Evolutionary conservation across 495 filamentous ascomycete species (phyloP).

Genomic region (Pyronema omphalodes): DNA sequence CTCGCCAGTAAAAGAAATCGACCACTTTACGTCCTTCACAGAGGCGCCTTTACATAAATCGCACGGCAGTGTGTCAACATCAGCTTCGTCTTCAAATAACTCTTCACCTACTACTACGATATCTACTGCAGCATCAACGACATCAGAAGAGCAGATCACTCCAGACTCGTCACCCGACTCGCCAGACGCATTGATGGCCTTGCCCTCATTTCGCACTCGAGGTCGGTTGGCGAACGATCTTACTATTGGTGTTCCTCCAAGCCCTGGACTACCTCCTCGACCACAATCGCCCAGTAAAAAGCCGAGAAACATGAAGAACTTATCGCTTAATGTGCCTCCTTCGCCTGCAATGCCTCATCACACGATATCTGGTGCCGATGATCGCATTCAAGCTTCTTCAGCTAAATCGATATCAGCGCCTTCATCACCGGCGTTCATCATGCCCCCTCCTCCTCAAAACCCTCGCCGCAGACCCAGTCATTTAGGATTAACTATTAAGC

Average conservation of each 20-base stretch:
- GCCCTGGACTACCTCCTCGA: constrained; percentile 13
- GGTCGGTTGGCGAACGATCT: constrained; percentile 28
- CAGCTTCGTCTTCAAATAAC: constrained; percentile 68
- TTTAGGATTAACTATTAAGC: constrained; percentile 51
- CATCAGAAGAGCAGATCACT: constrained; percentile 63
- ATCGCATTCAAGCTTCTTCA: constrained; percentile 33
- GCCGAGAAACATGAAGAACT: constrained; percentile 77
- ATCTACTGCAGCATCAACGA: constrained; percentile 80
- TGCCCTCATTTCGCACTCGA: constrained; percentile 36
- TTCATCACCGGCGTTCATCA: constrained; percentile 64
- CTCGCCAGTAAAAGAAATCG: constrained; percentile 16
- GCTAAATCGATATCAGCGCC: constrained; percentile 45
- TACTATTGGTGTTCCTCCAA: constrained; percentile 20
- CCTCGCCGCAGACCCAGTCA: constrained; percentile 58
- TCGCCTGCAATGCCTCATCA: constrained; percentile 20
- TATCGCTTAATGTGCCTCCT: constrained; percentile 68
- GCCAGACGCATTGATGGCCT: constrained; percentile 43
- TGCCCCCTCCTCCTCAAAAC: constrained; percentile 44
- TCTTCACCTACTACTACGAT: constrained; percentile 90
- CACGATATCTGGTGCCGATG: background rate
- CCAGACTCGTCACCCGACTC: constrained; percentile 85
- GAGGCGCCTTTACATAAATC: constrained; percentile 30
- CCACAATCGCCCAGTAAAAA: constrained; percentile 54
- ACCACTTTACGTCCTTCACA: constrained; percentile 12
- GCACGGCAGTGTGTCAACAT: constrained; percentile 56